phyloP scores from a whole-genome alignment of 2,329 filamentous ascomycete species.

The Aspergillus sp. region DNA sequence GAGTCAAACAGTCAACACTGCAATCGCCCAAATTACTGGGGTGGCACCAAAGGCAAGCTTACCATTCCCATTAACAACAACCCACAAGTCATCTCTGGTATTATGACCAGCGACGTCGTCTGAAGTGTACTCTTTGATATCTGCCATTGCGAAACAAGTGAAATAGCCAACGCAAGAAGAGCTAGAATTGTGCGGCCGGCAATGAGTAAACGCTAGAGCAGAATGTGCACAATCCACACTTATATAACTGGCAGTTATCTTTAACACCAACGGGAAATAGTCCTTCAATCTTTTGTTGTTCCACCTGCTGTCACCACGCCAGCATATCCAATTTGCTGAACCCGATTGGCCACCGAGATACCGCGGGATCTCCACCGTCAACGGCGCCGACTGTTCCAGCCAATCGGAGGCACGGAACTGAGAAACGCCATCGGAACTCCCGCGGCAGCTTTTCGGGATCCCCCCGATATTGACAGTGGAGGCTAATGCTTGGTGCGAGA shows the following conservation, averaged over 20 bases:
- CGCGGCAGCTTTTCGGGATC: background rate
- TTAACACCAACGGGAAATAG: background rate
- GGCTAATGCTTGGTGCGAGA: background rate
- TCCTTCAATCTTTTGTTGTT: background rate
- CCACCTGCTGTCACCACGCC: background rate
- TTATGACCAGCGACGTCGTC: slow-evolving; percentile 52
- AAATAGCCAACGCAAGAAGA: background rate
- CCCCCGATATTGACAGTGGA: too few relatives aligned
- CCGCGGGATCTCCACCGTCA: background rate
- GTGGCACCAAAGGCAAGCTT: background rate
- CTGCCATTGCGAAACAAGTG: slow-evolving; percentile 1
- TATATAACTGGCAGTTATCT: background rate
- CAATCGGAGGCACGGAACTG: background rate
- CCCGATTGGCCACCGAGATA: background rate
- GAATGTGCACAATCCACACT: background rate
- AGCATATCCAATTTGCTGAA: background rate
- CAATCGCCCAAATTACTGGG: background rate
- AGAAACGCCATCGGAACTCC: background rate
- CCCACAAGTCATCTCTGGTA: slow-evolving; percentile 51
- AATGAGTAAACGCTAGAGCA: too few relatives aligned
- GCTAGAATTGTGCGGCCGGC: too few relatives aligned
- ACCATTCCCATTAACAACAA: slow-evolving; percentile 59
- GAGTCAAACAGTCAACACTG: background rate
- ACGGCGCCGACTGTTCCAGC: background rate
- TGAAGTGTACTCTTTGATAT: slow-evolving; percentile 23